A percentile compares a stretch with the other conserved stretches of the same genome.
Conservation (phyloP, 768 basidiomycete species). For the Gelatoporia subvermispora region DNA sequence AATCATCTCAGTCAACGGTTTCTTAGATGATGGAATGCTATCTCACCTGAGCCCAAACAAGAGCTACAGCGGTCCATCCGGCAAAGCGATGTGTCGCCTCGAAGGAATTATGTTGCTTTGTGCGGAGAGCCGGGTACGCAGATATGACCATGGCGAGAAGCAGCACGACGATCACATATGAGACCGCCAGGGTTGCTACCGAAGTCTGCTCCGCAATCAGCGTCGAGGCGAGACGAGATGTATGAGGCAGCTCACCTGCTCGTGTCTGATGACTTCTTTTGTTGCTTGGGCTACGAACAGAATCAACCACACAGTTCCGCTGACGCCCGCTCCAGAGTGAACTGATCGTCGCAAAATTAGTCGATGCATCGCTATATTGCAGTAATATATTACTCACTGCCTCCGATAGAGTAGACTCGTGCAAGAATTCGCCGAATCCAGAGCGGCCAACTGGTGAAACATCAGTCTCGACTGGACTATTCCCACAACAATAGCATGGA, state of each 20-base stretch:
- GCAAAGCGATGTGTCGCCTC: conserved; percentile 51
- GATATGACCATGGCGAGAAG: conserved; percentile 44
- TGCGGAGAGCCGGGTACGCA: conserved; percentile 43
- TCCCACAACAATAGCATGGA: background rate
- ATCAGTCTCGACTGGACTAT: background rate
- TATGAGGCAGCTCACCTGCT: conserved; percentile 24
- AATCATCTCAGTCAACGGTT: background rate
- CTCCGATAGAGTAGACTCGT: conserved; percentile 52
- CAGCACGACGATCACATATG: conserved; percentile 42
- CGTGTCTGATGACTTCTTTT: conserved; percentile 34
- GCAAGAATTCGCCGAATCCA: conserved; percentile 45
- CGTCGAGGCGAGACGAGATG: conserved; percentile 11
- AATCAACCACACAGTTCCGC: conserved; percentile 46
- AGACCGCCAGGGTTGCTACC: conserved; percentile 40
- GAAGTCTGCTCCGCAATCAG: conserved; percentile 33
- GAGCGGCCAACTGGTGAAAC: conserved; percentile 41
- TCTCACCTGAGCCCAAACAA: conserved; percentile 47
- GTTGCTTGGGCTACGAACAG: conserved; percentile 47
- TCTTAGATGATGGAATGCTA: background rate
- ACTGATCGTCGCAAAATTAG: conserved; percentile 16
- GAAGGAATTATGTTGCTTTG: conserved; percentile 43
- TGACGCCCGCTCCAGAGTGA: conserved; percentile 50
- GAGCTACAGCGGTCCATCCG: conserved; percentile 47
- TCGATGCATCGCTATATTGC: background rate
- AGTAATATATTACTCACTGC: conserved; percentile 22